Evolutionary conservation across 2,329 filamentous ascomycete species (phyloP).

Genomic region (Cercospora sesami): DNA sequence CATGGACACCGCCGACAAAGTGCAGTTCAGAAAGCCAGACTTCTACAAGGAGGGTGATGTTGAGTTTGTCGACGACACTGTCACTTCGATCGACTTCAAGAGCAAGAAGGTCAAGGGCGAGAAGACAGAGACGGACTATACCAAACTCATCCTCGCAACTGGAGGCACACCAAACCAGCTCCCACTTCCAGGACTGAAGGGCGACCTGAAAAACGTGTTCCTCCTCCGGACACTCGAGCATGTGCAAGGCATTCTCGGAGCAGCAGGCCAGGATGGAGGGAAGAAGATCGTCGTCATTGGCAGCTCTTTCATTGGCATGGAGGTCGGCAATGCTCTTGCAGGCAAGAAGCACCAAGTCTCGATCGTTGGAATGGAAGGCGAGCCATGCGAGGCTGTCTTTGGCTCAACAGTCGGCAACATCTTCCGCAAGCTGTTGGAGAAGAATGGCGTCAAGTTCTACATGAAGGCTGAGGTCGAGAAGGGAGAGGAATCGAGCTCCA

Average conservation of each 20-base stretch:
- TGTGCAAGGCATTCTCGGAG: slow-evolving; percentile 71
- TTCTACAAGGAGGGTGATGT: slow-evolving; percentile 70
- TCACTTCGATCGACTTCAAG: slow-evolving; percentile 73
- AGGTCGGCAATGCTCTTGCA: slow-evolving; percentile 79
- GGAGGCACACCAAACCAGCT: slow-evolving; percentile 76
- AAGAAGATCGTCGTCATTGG: slow-evolving; percentile 94
- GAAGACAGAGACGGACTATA: slow-evolving; percentile 72
- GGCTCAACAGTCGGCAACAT: slow-evolving; percentile 77
- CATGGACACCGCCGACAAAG: slow-evolving; percentile 74
- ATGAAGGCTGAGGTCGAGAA: slow-evolving; percentile 79
- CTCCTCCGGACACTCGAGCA: slow-evolving; percentile 76
- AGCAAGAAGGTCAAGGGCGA: slow-evolving; percentile 73
- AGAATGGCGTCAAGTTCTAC: slow-evolving; percentile 85
- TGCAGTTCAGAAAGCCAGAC: slow-evolving; percentile 71
- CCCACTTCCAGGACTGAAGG: slow-evolving; percentile 80
- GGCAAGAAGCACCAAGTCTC: slow-evolving; percentile 78
- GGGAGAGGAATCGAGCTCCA: slow-evolving; percentile 68
- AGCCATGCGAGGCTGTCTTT: slow-evolving; percentile 82
- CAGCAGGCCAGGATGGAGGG: slow-evolving; percentile 73
- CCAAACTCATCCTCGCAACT: slow-evolving; percentile 86
- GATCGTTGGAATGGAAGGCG: slow-evolving; percentile 83
- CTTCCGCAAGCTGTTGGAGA: slow-evolving; percentile 76
- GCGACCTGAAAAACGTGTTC: slow-evolving; percentile 81
- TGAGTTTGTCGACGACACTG: slow-evolving; percentile 57
- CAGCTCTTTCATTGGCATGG: slow-evolving; percentile 97